A percentile compares a stretch with the other conserved stretches of the same genome.
These are phyloP conservation scores for Arthroderma sp. DNA, from an alignment of 2,329 filamentous ascomycete genomes.

Conservation along the genomic window DNA sequence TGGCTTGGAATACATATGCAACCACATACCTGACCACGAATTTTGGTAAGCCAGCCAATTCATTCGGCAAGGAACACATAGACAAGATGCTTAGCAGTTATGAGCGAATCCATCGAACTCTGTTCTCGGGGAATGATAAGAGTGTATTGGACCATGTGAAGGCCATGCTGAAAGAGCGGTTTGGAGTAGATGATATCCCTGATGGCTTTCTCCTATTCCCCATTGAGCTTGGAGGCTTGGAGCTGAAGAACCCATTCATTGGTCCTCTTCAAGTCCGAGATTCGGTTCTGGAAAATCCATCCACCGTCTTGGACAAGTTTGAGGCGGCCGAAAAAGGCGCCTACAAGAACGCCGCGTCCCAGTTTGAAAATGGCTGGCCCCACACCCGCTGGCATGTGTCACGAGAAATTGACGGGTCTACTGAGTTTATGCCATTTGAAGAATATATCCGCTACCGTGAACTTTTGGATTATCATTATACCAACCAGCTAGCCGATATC, in stretches of 20 bases:
- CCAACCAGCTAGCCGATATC: neutral
- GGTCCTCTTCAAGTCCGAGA: conserved; percentile 35
- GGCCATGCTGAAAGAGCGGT: conserved; percentile 38
- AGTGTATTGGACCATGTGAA: conserved; percentile 44
- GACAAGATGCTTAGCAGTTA: conserved; percentile 42
- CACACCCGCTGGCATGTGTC: neutral
- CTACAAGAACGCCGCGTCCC: conserved; percentile 31
- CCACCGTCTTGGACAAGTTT: conserved; percentile 20
- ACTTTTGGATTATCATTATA: neutral
- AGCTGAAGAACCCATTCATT: conserved; percentile 39
- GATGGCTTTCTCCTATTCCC: conserved; percentile 43
- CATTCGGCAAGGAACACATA: conserved; percentile 42
- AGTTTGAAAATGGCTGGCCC: conserved; percentile 14
- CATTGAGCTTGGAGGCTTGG: conserved; percentile 38
- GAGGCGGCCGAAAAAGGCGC: conserved; percentile 33
- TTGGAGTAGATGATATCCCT: conserved; percentile 35
- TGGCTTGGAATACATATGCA: conserved; percentile 48
- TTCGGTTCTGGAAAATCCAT: conserved; percentile 25
- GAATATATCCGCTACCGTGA: conserved; percentile 18
- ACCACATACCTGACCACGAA: conserved; percentile 45
- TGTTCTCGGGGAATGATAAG: conserved; percentile 8
- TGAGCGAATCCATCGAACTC: conserved; percentile 31
- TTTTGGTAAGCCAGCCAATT: conserved; percentile 43
- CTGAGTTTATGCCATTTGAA: conserved; percentile 27
- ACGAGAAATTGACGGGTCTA: neutral